phyloP scores from a whole-genome alignment of 1,284 basidiomycete genomes.

The Cutaneotrichosporon sp. region DNA sequence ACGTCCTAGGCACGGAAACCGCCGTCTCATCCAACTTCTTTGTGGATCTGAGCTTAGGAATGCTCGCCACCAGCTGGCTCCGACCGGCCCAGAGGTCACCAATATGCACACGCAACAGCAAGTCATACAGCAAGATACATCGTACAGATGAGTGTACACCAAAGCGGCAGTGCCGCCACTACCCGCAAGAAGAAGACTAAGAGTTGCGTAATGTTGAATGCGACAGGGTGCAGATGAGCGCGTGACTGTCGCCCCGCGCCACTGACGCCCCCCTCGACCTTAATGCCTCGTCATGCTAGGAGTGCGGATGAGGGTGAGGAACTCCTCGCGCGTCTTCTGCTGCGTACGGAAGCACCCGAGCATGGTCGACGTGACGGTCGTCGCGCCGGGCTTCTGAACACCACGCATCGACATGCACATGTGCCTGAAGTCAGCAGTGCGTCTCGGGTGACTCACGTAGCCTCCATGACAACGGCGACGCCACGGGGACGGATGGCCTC shows the following conservation, averaged over 20 bases:
- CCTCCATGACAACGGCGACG: conserved; percentile 99
- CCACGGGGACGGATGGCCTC: conserved; percentile 96
- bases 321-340: conserved; percentile 94
- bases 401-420: conserved; percentile 99
- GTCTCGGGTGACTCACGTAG: conserved; percentile 65
- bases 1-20: not conserved
- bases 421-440: conserved; percentile 61
- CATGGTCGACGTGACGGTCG: conserved; percentile 98
- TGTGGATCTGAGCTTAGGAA: not conserved
- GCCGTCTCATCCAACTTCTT: not conserved
- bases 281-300: conserved; percentile 43
- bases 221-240: not conserved
- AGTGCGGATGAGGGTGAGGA: conserved; percentile 44
- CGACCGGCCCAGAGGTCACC: too few species aligned
- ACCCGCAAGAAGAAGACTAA: not conserved
- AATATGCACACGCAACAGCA: not conserved
- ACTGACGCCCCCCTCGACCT: not conserved
- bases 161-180: not conserved
- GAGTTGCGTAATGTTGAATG: not conserved
- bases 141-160: conserved; percentile 34
- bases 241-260: not conserved
- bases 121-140: conserved; percentile 19
- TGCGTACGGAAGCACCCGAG: conserved; percentile 94
- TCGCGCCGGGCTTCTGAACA: conserved; percentile 95
- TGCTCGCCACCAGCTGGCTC: not conserved